Evolutionary conservation across 768 basidiomycete genomes (phyloP).

Genomic region (Roridomyces roridus): DNA sequence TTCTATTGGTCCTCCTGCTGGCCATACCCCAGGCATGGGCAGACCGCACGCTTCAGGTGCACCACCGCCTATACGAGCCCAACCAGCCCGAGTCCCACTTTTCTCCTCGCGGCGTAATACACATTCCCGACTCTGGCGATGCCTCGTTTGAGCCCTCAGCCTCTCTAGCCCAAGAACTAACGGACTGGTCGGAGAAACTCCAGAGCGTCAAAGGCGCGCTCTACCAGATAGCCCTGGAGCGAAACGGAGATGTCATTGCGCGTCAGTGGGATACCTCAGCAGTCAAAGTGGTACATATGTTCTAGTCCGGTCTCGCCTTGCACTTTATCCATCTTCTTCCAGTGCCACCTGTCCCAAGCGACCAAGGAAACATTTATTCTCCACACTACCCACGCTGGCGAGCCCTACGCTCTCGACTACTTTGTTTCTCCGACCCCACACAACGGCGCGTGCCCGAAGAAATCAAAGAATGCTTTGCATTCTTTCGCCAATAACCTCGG

Average conservation of each 20-base stretch:
- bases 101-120: constrained; percentile 47
- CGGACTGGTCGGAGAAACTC: constrained; percentile 46
- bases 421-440: constrained; percentile 72
- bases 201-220: constrained; percentile 47
- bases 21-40: constrained; percentile 8
- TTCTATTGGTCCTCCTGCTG: background rate
- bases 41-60: constrained; percentile 30
- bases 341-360: constrained; percentile 73
- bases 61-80: constrained; percentile 64
- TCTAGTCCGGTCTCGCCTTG: constrained; percentile 23
- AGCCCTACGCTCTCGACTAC: constrained; percentile 74
- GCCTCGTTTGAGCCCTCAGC: constrained; percentile 46
- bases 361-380: constrained; percentile 64
- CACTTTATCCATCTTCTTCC: constrained; percentile 7
- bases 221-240: constrained; percentile 78
- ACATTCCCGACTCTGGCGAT: constrained; percentile 39
- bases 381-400: constrained; percentile 51
- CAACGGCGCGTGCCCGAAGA: constrained; percentile 67
- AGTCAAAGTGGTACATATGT: constrained; percentile 63
- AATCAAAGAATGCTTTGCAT: constrained; percentile 33
- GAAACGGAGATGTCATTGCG: constrained; percentile 45
- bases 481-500: constrained; percentile 33
- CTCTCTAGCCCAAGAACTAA: constrained; percentile 53
- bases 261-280: constrained; percentile 63
- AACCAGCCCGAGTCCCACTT: constrained; percentile 44